These are phyloP conservation scores for Hyphodiscus sp. DNA, from an alignment of 2,329 filamentous ascomycete species.

Conservation along the genomic window DNA sequence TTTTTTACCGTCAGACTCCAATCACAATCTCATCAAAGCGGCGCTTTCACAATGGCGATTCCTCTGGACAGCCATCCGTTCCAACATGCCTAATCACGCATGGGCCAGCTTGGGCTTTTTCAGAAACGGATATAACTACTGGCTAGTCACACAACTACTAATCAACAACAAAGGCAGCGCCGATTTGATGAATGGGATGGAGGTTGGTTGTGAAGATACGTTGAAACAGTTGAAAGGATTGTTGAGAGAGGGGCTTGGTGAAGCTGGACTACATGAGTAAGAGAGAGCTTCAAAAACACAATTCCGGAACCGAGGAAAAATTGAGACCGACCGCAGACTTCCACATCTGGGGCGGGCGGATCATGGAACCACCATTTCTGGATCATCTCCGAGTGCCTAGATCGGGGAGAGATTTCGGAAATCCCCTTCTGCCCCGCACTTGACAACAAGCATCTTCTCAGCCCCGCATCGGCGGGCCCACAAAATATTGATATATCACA, in stretches of 20 bases:
- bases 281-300: neutral
- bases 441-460: neutral
- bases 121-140: constrained; percentile 21
- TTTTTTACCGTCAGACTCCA: constrained; percentile 7
- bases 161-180: constrained; percentile 17
- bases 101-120: constrained; percentile 18
- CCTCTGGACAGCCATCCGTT: constrained; percentile 17
- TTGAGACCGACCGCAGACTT: too few species aligned
- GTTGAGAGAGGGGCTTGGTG: constrained; percentile 7
- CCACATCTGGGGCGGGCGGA: too few species aligned
- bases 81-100: constrained; percentile 6
- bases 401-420: neutral
- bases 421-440: neutral
- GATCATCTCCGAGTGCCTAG: neutral
- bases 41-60: constrained; percentile 18
- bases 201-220: constrained; percentile 21
- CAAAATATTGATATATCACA: too few species aligned
- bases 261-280: neutral
- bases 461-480: too few species aligned
- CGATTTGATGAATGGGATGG: constrained; percentile 17
- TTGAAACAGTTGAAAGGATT: constrained; percentile 12
- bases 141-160: constrained; percentile 20
- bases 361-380: neutral
- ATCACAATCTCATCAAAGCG: constrained; percentile 12
- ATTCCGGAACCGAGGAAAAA: neutral